Conservation (phyloP, 2,329 filamentous ascomycete genomes). For the Cordyceps farinosa region DNA sequence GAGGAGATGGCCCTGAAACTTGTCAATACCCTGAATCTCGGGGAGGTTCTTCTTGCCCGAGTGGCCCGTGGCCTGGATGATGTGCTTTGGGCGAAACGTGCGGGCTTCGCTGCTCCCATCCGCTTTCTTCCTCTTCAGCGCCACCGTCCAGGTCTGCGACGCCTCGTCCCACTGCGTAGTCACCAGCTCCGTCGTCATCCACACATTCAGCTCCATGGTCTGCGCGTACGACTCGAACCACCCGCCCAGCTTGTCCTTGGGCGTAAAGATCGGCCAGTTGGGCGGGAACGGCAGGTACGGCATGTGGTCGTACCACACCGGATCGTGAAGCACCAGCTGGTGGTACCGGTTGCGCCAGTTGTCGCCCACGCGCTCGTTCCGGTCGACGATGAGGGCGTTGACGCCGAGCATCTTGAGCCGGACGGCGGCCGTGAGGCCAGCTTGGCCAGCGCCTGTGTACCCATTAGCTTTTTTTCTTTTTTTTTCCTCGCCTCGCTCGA, state of each 20-base stretch:
- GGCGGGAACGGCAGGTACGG: slow-evolving; percentile 60
- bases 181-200: slow-evolving; percentile 51
- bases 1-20: slow-evolving; percentile 57
- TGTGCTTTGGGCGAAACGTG: slow-evolving; percentile 57
- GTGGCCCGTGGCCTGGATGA: slow-evolving; percentile 66
- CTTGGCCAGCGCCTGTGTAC: slow-evolving; percentile 34
- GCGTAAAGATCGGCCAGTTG: slow-evolving; percentile 63
- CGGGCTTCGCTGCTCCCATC: slow-evolving; percentile 48
- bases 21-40: slow-evolving; percentile 50
- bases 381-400: slow-evolving; percentile 42
- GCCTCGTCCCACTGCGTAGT: slow-evolving; percentile 49
- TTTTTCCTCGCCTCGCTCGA: slow-evolving; percentile 2
- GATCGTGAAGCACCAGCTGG: slow-evolving; percentile 58
- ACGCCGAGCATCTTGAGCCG: slow-evolving; percentile 45
- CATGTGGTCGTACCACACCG: slow-evolving; percentile 55
- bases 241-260: slow-evolving; percentile 63
- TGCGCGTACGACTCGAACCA: slow-evolving; percentile 62
- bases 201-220: slow-evolving; percentile 61
- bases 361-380: slow-evolving; percentile 42
- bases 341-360: slow-evolving; percentile 59
- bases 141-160: slow-evolving; percentile 52
- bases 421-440: slow-evolving; percentile 43
- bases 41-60: slow-evolving; percentile 64
- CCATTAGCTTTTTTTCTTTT: slow-evolving; percentile 19
- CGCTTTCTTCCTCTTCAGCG: slow-evolving; percentile 45